Percentiles rank a stretch among this genome's conserved stretches.
phyloP scores from a whole-genome alignment of 2,329 filamentous ascomycete genomes.

The Diplocarpon rosae region DNA sequence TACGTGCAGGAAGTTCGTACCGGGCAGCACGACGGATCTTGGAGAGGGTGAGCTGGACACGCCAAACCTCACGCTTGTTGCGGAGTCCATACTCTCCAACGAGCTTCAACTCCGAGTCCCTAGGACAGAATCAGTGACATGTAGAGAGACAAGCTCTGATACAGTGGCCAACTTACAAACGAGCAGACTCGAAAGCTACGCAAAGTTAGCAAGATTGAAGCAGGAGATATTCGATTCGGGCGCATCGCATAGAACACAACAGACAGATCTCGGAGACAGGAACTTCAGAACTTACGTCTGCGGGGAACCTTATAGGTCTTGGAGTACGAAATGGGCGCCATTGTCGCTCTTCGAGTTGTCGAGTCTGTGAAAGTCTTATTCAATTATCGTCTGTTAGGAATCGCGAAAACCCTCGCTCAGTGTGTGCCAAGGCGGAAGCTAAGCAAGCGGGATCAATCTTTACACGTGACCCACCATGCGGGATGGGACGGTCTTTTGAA shows the following conservation, averaged over 20 bases:
- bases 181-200: constrained; percentile 90
- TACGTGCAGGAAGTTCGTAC: constrained; percentile 41
- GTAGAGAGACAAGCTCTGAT: constrained; percentile 92
- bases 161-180: constrained; percentile 99
- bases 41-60: constrained; percentile 97
- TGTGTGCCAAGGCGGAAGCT: neutral
- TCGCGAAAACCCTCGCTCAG: constrained; percentile 3
- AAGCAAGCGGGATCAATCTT: neutral
- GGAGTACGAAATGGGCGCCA: constrained; percentile 65
- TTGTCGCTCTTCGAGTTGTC: constrained; percentile 23
- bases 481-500: too few species aligned
- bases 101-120: constrained; percentile 98
- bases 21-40: constrained; percentile 99
- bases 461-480: neutral
- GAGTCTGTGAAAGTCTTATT: constrained; percentile 4
- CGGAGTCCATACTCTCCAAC: constrained; percentile 99
- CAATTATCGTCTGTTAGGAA: constrained; percentile 2
- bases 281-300: constrained; percentile 43
- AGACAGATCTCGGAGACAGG: neutral
- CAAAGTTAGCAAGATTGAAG: constrained; percentile 28
- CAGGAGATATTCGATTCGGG: neutral
- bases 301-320: constrained; percentile 99
- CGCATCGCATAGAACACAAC: neutral
- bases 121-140: constrained; percentile 76
- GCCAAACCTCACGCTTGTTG: constrained; percentile 99